Evolutionary conservation across 805 yeast genomes (phyloP), one percentile per base, ranked within the genome.

Genomic region (Schizosaccharomyces lindneri): DNA sequence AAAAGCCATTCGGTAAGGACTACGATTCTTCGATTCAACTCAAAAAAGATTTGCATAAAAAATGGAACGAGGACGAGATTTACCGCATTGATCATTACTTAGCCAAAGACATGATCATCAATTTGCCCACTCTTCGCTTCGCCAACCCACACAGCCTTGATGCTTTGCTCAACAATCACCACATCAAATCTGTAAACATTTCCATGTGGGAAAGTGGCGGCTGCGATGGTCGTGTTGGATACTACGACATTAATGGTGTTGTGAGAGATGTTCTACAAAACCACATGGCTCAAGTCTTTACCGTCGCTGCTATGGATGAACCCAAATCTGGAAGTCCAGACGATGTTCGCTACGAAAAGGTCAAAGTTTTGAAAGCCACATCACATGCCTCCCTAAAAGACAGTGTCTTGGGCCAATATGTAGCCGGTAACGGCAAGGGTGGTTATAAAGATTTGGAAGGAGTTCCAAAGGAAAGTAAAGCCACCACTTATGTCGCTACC

Each of bases 211-310:
- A 93, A 75, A 87, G 93, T n/a, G 93, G 93, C 68, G 98, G 98
- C 62, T 93, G 98, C 51, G 96, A 93, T 74, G 98, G 98, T 63
- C 82, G 98, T 71, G 98, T 98, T 67, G 98, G 98, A 48, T 93
- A 93, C 76, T 93, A 93, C 70, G 97, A 93, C 73, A 77, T 78
- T 62, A 87, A 89, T 69, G 98, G 98, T 63, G 93, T 93, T 70
- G 85, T 93, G 67, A 82, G 98, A 73, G 98, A 93, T 70, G 97
- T 93, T 59, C 90, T 93, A 87, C 98, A 93, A 76, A 93, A 93
- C 78, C 98, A 93, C 75, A 74, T 93, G 68, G 77, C 90, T 69
- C 98, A 93, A 76, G 94, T 90, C 27, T 75, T 93, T 70, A 89
- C 97, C 5, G 73, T 93, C 62, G 75, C 90, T 64, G 86, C 96